Conservation (phyloP, 2,329 filamentous ascomycete species). For the Calonectria pseudoturangicola region DNA sequence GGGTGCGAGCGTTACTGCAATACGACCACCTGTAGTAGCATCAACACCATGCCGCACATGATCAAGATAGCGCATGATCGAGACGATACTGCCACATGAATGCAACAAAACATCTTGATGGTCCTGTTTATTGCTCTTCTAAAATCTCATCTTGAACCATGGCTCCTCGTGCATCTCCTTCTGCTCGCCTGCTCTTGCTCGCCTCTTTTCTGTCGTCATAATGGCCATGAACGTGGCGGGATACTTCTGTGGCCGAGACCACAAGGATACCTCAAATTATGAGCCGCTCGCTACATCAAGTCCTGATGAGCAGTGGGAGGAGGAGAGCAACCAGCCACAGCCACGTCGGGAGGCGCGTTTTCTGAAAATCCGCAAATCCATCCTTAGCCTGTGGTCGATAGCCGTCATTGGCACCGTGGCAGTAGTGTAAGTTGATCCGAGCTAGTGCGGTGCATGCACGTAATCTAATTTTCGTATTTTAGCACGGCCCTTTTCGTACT, state of each 20-base stretch:
- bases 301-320: not conserved
- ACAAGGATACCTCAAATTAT: conserved; percentile 43
- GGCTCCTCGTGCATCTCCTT: not conserved
- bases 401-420: conserved; percentile 25
- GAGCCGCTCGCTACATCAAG: conserved; percentile 35
- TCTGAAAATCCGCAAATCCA: conserved; percentile 12
- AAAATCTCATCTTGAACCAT: not conserved
- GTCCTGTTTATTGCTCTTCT: not conserved
- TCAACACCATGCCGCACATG: conserved; percentile 40
- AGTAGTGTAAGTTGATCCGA: conserved; percentile 41
- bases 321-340: not conserved
- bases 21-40: conserved; percentile 43
- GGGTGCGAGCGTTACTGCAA: conserved; percentile 44
- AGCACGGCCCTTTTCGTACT: conserved; percentile 44
- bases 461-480: conserved; percentile 17
- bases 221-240: conserved; percentile 34
- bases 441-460: not conserved
- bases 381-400: conserved; percentile 27
- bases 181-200: not conserved
- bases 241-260: conserved; percentile 40
- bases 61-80: conserved; percentile 41
- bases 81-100: conserved; percentile 34
- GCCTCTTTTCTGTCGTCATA: not conserved
- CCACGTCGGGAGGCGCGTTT: not conserved
- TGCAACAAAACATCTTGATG: conserved; percentile 11